Base-by-base conservation (phyloP, 176 grass and related monocot species). In the Ananas comosus region DNA sequence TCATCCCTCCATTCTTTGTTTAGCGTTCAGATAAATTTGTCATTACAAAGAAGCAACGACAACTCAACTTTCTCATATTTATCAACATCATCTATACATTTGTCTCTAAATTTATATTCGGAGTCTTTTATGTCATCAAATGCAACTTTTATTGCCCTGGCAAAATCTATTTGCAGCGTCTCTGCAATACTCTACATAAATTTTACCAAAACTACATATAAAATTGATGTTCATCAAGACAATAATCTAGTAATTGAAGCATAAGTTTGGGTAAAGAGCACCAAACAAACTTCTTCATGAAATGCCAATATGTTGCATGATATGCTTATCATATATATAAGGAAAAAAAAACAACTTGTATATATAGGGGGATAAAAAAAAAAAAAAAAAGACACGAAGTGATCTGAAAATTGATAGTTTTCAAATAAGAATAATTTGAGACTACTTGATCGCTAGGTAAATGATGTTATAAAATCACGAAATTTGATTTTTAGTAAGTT, bases 1-100 rank as follows among this genome's bases (percentile, higher is more conserved):
- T 90, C 69, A 9, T 73, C 82, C 77, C 89, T 92, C 86, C 89
- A 97, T 50, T 88, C 89, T 70, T 97, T 92, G 79, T 97, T 97
- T 11, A 97, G 74, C 25, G 73, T 82, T 72, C 22, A 81, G 51
- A 97, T 97, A 66, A 88, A 97, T 79, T 23, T 52, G 50, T 97
- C 89, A 59, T 92, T 85, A 12, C 89, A 92, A 58, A 97, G 84
- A 11, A 92, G 19, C 3, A 97, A 11, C 53, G 93, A 97, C 1
- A 92, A 53, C 69, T 92, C 89, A 14, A 97, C 18, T 10, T 50
- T 86, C 21, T 83, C 61, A 64, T 85, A 92, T 49, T 80, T 90
- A 72, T 85, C 77, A 33, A 90, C 49, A 75, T 86, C 57, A 66
- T 70, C 69, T 67, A 92, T 83, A 16, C 59, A 88, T 0, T 75